phyloP scores from a whole-genome alignment of 257 asterid species.

The Solanum arcanum region DNA sequence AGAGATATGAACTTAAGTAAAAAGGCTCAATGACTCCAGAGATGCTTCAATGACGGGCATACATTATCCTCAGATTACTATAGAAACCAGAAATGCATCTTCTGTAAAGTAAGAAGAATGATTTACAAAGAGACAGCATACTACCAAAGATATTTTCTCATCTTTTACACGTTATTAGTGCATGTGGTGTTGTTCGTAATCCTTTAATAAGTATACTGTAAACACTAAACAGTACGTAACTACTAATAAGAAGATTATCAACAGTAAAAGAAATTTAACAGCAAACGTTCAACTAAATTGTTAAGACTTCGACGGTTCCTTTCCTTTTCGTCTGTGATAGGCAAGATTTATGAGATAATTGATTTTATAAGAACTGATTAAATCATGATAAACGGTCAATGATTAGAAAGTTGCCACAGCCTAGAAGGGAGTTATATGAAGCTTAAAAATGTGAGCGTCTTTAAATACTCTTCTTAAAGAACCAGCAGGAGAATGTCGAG shows the following conservation, averaged over 20 bases:
- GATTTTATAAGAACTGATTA: neutral
- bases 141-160: neutral
- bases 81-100: neutral
- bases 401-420: neutral
- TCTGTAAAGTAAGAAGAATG: neutral
- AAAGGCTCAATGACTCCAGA: neutral
- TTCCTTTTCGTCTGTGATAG: neutral
- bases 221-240: neutral
- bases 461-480: neutral
- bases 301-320: neutral
- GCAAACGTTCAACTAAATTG: neutral
- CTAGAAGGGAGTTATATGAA: neutral
- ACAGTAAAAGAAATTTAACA: neutral
- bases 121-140: neutral
- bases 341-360: neutral
- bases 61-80: neutral
- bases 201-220: neutral
- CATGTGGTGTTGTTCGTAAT: neutral
- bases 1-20: neutral
- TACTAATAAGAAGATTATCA: neutral
- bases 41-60: neutral
- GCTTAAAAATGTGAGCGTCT: neutral
- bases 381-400: neutral
- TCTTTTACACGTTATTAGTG: neutral
- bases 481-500: neutral